Evolutionary conservation across 352 stramenopile species (phyloP), one percentile per base, ranked within the genome.

Genomic region (Pseudoperonospora humuli): DNA sequence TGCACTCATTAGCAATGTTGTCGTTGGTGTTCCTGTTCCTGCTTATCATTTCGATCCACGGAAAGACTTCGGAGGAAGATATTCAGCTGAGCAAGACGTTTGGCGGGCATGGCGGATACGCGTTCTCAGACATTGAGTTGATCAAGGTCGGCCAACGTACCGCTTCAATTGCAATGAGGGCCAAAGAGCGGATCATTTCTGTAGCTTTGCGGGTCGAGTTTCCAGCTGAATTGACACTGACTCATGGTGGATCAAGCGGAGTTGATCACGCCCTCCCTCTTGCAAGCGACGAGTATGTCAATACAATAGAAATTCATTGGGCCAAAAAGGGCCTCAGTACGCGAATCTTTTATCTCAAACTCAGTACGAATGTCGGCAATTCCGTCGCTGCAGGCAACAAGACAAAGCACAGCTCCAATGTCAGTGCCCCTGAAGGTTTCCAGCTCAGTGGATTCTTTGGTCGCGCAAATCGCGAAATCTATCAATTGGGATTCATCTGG

Each of bases 381-480:
- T 51, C 39, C 0, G 14, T 66, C 10, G 32, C 21, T 10, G 57
- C 11, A 40, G 57, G 57, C 23, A 63, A 41, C 0, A 19, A 25
- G 10, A 57, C 57, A 7, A 36, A 56, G 4, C 21, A 56, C 23
- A 45, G 27, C 15, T 18, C 33, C 10, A 67, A 19, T 2, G 27
- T 57, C 25, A 32, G 33, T 9, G 57, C 57, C 14, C 43, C 57
- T 14, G 13, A 50, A 40, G 57, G 57, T 7, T 67, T 63, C 2
- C 57, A 67, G 24, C 44, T 67, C 3, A 53, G 53, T 25, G 57
- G 57, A 1, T 67, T 67, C 34, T 67, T 57, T 19, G 57, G 57
- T 46, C 47, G 53, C 7, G 20, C 33, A 21, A 29, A 55, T 28
- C 27, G 31, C 0, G 39, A 60, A 49, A 6, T 67, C 2, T 3